These are phyloP conservation scores for Barnettozyma californica DNA, from an alignment of 805 yeast species.

Conservation along the genomic window DNA sequence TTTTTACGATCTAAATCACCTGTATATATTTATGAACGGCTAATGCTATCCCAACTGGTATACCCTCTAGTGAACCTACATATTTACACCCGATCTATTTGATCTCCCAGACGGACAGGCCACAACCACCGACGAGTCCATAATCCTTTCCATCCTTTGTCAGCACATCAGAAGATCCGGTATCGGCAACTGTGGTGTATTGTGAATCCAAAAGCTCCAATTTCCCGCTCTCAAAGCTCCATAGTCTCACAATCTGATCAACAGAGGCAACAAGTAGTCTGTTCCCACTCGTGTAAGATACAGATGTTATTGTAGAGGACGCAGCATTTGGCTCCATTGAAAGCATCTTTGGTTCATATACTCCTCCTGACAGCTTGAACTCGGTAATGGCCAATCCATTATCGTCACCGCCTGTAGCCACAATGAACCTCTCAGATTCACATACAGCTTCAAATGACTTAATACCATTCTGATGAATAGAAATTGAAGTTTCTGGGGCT, in stretches of 20 bases:
- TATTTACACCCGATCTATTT: slow-evolving; percentile 7
- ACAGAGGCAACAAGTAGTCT: slow-evolving; percentile 62
- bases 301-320: slow-evolving; percentile 77
- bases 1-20: not conserved
- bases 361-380: slow-evolving; percentile 27
- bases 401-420: slow-evolving; percentile 91
- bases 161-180: slow-evolving; percentile 61
- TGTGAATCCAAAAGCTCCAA: slow-evolving; percentile 33
- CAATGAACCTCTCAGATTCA: slow-evolving; percentile 18
- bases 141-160: slow-evolving; percentile 24
- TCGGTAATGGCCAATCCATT: slow-evolving; percentile 53
- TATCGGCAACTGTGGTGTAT: slow-evolving; percentile 86
- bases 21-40: not conserved
- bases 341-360: slow-evolving; percentile 23
- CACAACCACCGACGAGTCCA: slow-evolving; percentile 73
- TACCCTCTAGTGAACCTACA: not conserved
- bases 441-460: slow-evolving; percentile 46
- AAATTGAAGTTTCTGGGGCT: slow-evolving; percentile 35
- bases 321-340: slow-evolving; percentile 57
- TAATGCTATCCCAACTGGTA: not conserved
- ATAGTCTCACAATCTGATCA: slow-evolving; percentile 70
- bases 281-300: slow-evolving; percentile 32
- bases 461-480: slow-evolving; percentile 81
- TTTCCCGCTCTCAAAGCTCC: slow-evolving; percentile 38
- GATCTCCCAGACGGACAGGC: slow-evolving; percentile 51